Evolutionary conservation across 257 asterid species (phyloP).

Genomic region (Paulownia fortunei): DNA sequence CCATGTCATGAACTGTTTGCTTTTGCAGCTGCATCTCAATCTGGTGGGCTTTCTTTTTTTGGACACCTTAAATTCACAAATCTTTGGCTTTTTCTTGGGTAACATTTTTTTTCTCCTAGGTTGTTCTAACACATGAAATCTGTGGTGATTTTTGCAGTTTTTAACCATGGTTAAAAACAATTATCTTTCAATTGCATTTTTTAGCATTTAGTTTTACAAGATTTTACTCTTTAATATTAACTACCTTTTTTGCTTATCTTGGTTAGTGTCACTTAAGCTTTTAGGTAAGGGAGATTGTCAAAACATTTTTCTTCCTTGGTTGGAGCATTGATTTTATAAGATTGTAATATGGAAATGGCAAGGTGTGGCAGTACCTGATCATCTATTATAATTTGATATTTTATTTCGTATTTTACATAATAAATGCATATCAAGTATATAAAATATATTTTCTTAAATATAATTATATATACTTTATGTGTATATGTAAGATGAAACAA

Average conservation of each 20-base stretch:
- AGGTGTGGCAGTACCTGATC: too few species aligned
- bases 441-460: too few species aligned
- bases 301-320: conserved; percentile 34
- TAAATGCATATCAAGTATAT: too few species aligned
- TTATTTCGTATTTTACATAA: too few species aligned
- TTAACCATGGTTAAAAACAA: conserved; percentile 5
- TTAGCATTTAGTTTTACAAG: neutral
- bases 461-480: too few species aligned
- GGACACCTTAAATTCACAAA: conserved; percentile 43
- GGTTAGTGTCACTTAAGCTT: neutral
- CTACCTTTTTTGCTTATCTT: neutral
- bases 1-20: conserved; percentile 42
- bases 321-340: conserved; percentile 29
- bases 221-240: neutral
- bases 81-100: conserved; percentile 32
- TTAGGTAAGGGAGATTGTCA: conserved; percentile 16
- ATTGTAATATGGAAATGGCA: conserved; percentile 18
- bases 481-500: too few species aligned
- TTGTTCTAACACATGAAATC: conserved; percentile 12
- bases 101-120: neutral
- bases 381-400: too few species aligned
- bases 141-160: conserved; percentile 23
- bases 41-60: conserved; percentile 31
- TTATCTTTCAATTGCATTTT: neutral
- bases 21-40: conserved; percentile 25